Evolutionary conservation across 805 yeast genomes (phyloP).

Genomic region (Saccharomycopsis sp.): DNA sequence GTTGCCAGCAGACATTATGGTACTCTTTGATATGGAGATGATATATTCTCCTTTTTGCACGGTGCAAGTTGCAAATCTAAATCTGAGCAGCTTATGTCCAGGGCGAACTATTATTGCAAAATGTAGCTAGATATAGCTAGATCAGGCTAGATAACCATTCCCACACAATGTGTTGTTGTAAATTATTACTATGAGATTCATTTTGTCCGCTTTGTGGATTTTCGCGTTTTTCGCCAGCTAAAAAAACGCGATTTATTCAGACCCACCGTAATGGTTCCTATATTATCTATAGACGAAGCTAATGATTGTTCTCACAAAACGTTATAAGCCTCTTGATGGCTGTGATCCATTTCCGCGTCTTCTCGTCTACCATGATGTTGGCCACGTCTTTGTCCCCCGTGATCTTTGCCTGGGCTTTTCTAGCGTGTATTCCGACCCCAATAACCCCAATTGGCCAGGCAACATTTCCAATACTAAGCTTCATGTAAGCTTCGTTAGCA

Average conservation of each 20-base stretch:
- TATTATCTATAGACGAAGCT: constrained; percentile 21
- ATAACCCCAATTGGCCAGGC: constrained; percentile 91
- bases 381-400: constrained; percentile 46
- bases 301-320: constrained; percentile 33
- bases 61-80: too few species aligned
- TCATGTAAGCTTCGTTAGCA: constrained; percentile 66
- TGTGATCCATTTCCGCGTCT: constrained; percentile 70
- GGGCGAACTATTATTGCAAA: too few species aligned
- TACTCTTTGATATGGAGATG: not conserved
- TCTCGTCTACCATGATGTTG: constrained; percentile 74
- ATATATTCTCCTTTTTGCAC: too few species aligned
- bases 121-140: too few species aligned
- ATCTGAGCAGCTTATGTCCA: too few species aligned
- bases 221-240: not conserved
- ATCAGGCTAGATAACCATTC: too few species aligned
- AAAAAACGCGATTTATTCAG: not conserved
- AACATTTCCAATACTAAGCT: constrained; percentile 76
- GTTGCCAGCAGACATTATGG: not conserved
- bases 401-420: constrained; percentile 56
- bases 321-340: constrained; percentile 70
- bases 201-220: not conserved
- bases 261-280: not conserved
- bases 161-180: not conserved
- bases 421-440: constrained; percentile 71
- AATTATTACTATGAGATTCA: too few species aligned